Evolutionary conservation across 495 filamentous ascomycete species (phyloP).

Genomic region (Neurospora hispaniola): DNA sequence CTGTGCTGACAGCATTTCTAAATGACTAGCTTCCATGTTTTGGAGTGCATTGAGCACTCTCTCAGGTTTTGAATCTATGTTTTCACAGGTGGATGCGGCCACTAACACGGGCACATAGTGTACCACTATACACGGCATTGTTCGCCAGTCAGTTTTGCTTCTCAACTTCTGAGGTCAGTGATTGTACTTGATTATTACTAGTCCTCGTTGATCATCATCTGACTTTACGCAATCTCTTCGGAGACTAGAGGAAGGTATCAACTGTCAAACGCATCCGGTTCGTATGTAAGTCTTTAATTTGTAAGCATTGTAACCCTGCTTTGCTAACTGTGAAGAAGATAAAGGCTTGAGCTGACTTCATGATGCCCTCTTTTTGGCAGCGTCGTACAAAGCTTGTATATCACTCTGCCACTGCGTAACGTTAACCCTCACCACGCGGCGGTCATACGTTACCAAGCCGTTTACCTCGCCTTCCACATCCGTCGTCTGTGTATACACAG

Average conservation of each 20-base stretch:
- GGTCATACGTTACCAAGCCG: conserved; percentile 57
- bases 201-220: background rate
- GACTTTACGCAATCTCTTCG: background rate
- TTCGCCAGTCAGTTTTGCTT: background rate
- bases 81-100: background rate
- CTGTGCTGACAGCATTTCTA: background rate
- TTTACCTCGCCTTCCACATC: conserved; percentile 71
- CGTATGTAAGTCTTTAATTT: background rate
- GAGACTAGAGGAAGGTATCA: background rate
- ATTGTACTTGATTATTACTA: background rate
- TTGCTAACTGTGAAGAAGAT: background rate
- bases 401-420: conserved; percentile 48
- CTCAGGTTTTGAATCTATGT: background rate
- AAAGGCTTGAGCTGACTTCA: background rate
- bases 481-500: conserved; percentile 56
- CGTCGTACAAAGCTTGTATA: conserved; percentile 47
- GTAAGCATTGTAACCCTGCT: background rate
- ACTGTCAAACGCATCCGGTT: background rate
- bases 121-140: background rate
- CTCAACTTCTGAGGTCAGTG: background rate
- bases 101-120: background rate
- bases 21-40: background rate
- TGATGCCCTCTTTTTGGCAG: conserved; percentile 26
- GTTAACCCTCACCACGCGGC: conserved; percentile 42
- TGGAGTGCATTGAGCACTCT: background rate